Base-by-base conservation (phyloP, 2,329 filamentous ascomycete genomes). In the Colletotrichum sidae region DNA sequence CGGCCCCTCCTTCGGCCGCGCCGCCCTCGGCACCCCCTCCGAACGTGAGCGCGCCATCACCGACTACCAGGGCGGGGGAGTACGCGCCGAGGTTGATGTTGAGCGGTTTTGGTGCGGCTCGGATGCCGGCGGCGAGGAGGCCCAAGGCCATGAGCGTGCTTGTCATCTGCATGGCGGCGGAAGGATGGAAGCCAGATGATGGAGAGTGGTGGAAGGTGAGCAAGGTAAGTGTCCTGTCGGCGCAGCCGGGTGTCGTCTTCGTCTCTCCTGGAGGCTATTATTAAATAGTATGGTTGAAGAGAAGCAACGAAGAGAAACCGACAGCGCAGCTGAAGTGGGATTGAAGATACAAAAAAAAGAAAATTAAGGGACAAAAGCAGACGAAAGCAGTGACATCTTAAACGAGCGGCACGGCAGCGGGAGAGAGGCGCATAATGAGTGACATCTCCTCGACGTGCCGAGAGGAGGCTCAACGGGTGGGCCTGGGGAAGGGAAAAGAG, bases 21-120 rank as follows among this genome's bases (percentile, higher is more conserved):
- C 38, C 70, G 66, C 56, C 68, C 64, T 44, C 37, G 42, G 51
- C 67, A 17, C 71, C 72, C 9, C 80, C 80, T 67, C 79, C 75
- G 68, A 83, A 83, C 64, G 79, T 80, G 64, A 83, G 81, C 70
- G 81, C 80, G 76, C 81, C 81, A 76, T 78, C 76, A 76, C 66
- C 68, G 37, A 74, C 73, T 58, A 77, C 74, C 70, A 77, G 63
- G 41, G 75, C 75, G 55, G 75, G 75, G 17, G 75, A 77, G 64
- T 76, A 77, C 34, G 75, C 75, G 62, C 75, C 75, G 11, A 75
- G 68, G 68, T 77, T 77, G 68, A 77, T 77, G 68, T 77, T 77
- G 35, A 77, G 62, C 1, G 75, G 75, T 17, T 72, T 69, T 41
- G 76, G 74, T 37, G 72, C 68, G 39, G 75, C 73, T 25, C 70